These are phyloP conservation scores for Acrodontium crateriforme DNA, from an alignment of 2,329 filamentous ascomycete species.

Conservation along the genomic window DNA sequence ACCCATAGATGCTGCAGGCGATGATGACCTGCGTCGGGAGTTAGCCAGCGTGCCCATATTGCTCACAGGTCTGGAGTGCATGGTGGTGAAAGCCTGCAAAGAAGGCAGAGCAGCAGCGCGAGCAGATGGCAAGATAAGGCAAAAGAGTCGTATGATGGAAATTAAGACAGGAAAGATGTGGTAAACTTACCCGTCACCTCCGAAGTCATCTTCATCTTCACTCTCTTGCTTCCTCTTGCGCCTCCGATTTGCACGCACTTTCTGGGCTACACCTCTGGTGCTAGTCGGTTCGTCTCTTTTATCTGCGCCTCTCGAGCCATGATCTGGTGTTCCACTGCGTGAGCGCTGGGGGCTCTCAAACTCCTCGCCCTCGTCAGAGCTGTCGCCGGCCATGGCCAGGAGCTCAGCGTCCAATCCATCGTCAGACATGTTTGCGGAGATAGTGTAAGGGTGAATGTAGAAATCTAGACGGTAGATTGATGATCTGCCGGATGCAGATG, in stretches of 20 bases:
- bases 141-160: conserved; percentile 2
- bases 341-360: conserved; percentile 38
- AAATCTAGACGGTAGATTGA: too few relatives aligned
- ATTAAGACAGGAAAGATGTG: conserved; percentile 6
- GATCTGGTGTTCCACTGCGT: conserved; percentile 42
- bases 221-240: conserved; percentile 41
- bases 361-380: conserved; percentile 34
- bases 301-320: conserved; percentile 27
- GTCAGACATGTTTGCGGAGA: conserved; percentile 52
- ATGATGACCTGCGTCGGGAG: conserved; percentile 10
- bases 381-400: conserved; percentile 75
- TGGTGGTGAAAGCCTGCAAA: conserved; percentile 1
- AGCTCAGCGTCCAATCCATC: conserved; percentile 72
- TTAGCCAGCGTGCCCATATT: conserved; percentile 1
- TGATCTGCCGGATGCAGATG: too few relatives aligned
- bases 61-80: conserved; percentile 2
- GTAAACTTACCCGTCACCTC: conserved; percentile 58
- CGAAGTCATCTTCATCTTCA: conserved; percentile 47
- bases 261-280: conserved; percentile 31
- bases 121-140: too few relatives aligned
- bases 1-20: conserved; percentile 43
- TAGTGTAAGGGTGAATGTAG: too few relatives aligned
- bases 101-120: too few relatives aligned
- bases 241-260: conserved; percentile 26
- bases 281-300: conserved; percentile 22